Base-by-base conservation (phyloP, 371 early-diverging fungal species). In the Mortierella sp. region DNA sequence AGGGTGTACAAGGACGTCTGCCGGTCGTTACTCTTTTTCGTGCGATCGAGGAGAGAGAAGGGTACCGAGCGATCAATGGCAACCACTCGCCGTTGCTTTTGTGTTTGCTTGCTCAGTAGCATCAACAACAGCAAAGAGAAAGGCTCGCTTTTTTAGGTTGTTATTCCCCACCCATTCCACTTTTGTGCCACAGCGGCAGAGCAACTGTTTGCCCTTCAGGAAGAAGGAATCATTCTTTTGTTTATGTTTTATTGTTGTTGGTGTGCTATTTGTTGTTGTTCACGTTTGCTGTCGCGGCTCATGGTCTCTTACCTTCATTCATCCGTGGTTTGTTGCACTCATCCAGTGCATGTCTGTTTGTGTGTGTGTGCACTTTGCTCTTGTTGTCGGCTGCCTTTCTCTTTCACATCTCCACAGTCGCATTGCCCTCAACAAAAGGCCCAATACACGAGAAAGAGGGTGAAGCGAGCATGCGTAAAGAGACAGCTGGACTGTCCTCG, bases 381-480 rank as follows among this genome's bases (percentile, higher is more conserved):
- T 16, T 14, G 50, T 26, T 61, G 61, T 61, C 61, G 61, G 61
- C 61, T 61, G 61, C 61, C 61, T 31, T 31, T 24, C n/a, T 31
- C 61, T 59, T 59, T 31, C 31, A 14, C 50, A 50, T 26, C 40
- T 64, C 40, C 67, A 64, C 37, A 64, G 24, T 24, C 67, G 37
- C 16, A 61, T 61, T 31, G 16, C 19, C 19, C 0, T 71, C 2
- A 43, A 34, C 53, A 69, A 69, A 34, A 40, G 69, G 24, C 21
- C 9, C 34, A 51, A 51, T 50, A 24, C 37, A 24, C 50, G 21
- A 0, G 72, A 10, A 50, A n/a, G 24, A 11, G 1, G 50, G 51
- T 50, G 53, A 72, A 72, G 51, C 72, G 67, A 64, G 10, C 37
- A 64, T 64, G 10, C 21, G 21, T 64, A 64, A 64, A 64, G 67